phyloP scores from a whole-genome alignment of 305 asterid genomes.

The Caryopteris hybrid region DNA sequence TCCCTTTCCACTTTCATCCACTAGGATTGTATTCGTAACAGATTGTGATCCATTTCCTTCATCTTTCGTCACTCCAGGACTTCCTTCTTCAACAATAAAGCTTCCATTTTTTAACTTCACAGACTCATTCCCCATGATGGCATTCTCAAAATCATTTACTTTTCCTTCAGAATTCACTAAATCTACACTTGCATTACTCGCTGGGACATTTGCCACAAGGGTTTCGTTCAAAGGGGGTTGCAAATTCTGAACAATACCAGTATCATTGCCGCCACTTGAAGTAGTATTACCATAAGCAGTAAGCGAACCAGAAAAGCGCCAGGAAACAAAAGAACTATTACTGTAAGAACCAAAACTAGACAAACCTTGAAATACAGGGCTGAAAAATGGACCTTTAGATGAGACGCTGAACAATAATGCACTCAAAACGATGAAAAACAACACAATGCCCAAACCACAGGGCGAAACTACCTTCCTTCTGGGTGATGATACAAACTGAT shows the following conservation, averaged over 20 bases:
- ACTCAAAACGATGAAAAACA: constrained; percentile 45
- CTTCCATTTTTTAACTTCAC: constrained; percentile 19
- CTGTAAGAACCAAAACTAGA: constrained; percentile 28
- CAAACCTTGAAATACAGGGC: constrained; percentile 47
- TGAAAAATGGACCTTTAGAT: constrained; percentile 40
- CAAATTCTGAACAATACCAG: constrained; percentile 9
- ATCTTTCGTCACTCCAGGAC: constrained; percentile 15
- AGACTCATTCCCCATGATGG: constrained; percentile 35
- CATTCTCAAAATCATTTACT: constrained; percentile 20
- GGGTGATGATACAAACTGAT: constrained; percentile 48
- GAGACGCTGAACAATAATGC: constrained; percentile 42
- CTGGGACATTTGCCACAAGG: constrained; percentile 21
- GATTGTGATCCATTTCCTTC: constrained; percentile 15
- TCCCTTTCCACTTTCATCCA: constrained; percentile 19
- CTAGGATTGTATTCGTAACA: constrained; percentile 20
- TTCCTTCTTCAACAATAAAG: constrained; percentile 21
- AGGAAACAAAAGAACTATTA: constrained; percentile 25
- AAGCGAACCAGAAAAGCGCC: constrained; percentile 37
- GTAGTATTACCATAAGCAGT: constrained; percentile 8
- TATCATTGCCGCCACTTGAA: constrained; percentile 20
- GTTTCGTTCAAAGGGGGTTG: constrained; percentile 23
- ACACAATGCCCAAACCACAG: constrained; percentile 45
- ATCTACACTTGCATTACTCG: constrained; percentile 18
- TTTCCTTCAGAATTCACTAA: constrained; percentile 22
- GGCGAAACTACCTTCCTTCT: constrained; percentile 58